Percentiles rank a stretch among this genome's conserved stretches.
phyloP scores from a whole-genome alignment of 352 stramenopile genomes.

The Globisporangium spinosum region DNA sequence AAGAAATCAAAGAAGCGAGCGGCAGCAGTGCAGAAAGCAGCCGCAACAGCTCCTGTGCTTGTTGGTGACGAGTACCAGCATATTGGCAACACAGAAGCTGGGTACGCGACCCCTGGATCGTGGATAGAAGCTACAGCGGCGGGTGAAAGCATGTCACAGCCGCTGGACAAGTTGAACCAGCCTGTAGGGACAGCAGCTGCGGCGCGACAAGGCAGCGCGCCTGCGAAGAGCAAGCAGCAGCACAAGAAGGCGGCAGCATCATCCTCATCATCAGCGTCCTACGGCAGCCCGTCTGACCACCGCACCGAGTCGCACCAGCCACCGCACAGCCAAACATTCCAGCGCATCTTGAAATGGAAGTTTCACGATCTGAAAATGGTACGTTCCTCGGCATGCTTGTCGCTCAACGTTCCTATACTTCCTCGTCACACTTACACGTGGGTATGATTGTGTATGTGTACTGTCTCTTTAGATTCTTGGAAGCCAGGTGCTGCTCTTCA shows the following conservation, averaged over 20 bases:
- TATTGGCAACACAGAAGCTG: not conserved
- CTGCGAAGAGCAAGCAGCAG: slow-evolving; percentile 1
- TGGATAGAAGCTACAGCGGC: not conserved
- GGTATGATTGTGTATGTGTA: not conserved
- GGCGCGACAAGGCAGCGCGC: not conserved
- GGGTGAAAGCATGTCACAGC: not conserved
- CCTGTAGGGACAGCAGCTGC: not conserved
- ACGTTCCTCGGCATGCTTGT: slow-evolving; percentile 6
- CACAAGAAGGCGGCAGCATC: slow-evolving; percentile 11
- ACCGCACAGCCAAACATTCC: slow-evolving; percentile 39
- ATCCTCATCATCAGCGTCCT: slow-evolving; percentile 8
- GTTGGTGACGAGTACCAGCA: not conserved
- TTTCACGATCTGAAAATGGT: slow-evolving; percentile 88
- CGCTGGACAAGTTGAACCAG: not conserved
- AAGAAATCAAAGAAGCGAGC: slow-evolving; percentile 32
- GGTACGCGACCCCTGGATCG: not conserved
- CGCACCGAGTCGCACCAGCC: slow-evolving; percentile 22
- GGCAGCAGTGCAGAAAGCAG: not conserved
- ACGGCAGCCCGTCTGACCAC: slow-evolving; percentile 15
- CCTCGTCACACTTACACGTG: not conserved
- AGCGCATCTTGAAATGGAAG: slow-evolving; percentile 84
- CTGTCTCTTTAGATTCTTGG: slow-evolving; percentile 51
- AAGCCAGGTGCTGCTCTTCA: slow-evolving; percentile 81
- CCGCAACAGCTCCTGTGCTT: not conserved
- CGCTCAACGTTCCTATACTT: not conserved